Base-by-base conservation (phyloP, 768 basidiomycete species). In the Lentinula edodes region DNA sequence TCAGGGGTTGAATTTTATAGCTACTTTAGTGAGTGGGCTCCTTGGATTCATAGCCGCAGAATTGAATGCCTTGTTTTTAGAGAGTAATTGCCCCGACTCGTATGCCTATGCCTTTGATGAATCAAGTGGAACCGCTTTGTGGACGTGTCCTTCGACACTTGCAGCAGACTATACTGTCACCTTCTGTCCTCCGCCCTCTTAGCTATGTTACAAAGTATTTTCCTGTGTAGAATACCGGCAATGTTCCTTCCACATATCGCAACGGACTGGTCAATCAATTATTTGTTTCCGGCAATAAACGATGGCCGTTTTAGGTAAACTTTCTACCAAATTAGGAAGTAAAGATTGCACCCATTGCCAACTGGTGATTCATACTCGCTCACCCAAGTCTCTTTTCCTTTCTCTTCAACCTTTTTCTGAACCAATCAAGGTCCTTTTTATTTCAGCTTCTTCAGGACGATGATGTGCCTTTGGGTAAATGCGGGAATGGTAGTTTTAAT, bases 91-190 rank as follows among this genome's bases (percentile, higher is more conserved):
- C 62, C 71, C 70, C 18, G 66, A 67, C 55, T 66, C 70, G 5
- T 74, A 75, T 53, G 74, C 72, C 12, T 76, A 73, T 57, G 73
- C 73, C 1, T 74, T 69, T 62, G 73, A 74, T 63, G 72, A 74
- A 60, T 68, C 68, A 5, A 71, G 70, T 13, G 71, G 76, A 0
- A 79, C 79, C 4, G 81, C 82, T 1, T 70, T 82, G 34, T 81
- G 74, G 73, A 77, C 74, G 0, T 82, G 82, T 67, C 70, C 6
- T 64, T 75, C 18, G 71, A 64, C 61, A 68, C 65, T 6, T 73
- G 72, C 62, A 32, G 68, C 74, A 2, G 66, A 68, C 56, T 75
- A 71, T 60, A 71, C 68, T 6, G 53, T 71, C 41, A 65, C 70
- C 9, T 71, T 69, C 63, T 71, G 70, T 58, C 67, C 67, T 41